Evolutionary conservation across 129 eudicot genomes (phyloP), one percentile per base, ranked within the genome.

Genomic region (Sambucus nigra): DNA sequence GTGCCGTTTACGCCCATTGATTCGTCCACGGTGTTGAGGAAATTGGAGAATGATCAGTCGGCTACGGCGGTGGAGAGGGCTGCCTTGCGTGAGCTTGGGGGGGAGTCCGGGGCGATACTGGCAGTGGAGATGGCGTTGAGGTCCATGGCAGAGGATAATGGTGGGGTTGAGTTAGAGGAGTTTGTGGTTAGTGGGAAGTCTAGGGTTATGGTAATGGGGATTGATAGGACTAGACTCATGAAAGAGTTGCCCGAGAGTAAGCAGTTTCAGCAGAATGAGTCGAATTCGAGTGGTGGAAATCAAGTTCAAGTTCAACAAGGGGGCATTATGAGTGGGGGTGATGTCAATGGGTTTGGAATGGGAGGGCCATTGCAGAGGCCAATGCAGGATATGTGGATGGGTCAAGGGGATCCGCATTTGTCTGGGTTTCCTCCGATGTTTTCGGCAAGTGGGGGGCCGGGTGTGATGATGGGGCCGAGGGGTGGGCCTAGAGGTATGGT

Each of bases 41-140:
- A 74, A 58, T 13, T 89, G 73, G 95, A 89, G 84, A 85, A 82
- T 33, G 89, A 79, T 25, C 66, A 63, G 51, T 40, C 73, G 7
- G 80, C 73, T 4, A 71, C 77, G 7, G 25, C 48, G 25, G 78
- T 67, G 19, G 98, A 85, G 73, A 89, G 74, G 81, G 80, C 79
- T 35, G 80, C 84, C 32, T 53, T 89, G 70, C 58, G 75, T 67
- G 95, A 81, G 62, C 49, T 81, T 17, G 97, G 83, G 0, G 95
- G 86, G 13, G 98, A 89, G 18, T 45, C 76, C 21, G 84, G 84
- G 16, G 69, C 61, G 32, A 52, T 81, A 17, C n/a, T 16, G 49
- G 95, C 93, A 4, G 97, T 89, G 57, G 98, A 85, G 76, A 74
- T 69, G 79, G 95, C 94, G 35, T 57, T 89, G 81, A 82, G 94